A percentile compares a stretch with the other conserved stretches of the same genome.
Conservation (phyloP, 305 asterid species). For the Fraxinus latifolia region DNA sequence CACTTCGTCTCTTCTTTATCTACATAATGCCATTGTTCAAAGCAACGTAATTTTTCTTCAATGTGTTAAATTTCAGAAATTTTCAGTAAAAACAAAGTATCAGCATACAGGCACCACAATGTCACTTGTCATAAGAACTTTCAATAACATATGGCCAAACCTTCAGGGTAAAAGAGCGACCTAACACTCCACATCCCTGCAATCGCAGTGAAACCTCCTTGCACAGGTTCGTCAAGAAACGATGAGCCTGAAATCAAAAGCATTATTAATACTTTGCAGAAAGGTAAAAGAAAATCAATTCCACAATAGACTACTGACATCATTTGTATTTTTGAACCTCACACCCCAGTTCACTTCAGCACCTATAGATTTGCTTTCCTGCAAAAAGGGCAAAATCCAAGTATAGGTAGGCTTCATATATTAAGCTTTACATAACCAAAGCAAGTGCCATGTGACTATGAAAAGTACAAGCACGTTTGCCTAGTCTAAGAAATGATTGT, state of each 20-base stretch:
- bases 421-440: not conserved
- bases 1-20: slow-evolving; percentile 84
- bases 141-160: slow-evolving; percentile 29
- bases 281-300: slow-evolving; percentile 4
- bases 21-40: slow-evolving; percentile 27
- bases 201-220: slow-evolving; percentile 90
- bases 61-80: slow-evolving; percentile 6
- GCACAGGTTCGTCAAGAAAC: slow-evolving; percentile 61
- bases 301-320: slow-evolving; percentile 48
- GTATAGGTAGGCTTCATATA: not conserved
- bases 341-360: slow-evolving; percentile 99
- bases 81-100: not conserved
- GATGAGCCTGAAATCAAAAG: slow-evolving; percentile 54
- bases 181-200: slow-evolving; percentile 79
- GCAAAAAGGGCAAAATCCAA: slow-evolving; percentile 28
- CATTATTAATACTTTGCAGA: slow-evolving; percentile 15
- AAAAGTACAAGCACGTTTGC: not conserved
- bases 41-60: slow-evolving; percentile 4
- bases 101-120: slow-evolving; percentile 15
- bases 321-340: slow-evolving; percentile 76
- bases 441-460: not conserved
- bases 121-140: not conserved
- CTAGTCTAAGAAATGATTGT: not conserved
- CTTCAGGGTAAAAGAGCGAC: slow-evolving; percentile 89
- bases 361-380: slow-evolving; percentile 94